Base-by-base conservation (phyloP, 2,329 filamentous ascomycete species). In the Pseudocercospora musae region DNA sequence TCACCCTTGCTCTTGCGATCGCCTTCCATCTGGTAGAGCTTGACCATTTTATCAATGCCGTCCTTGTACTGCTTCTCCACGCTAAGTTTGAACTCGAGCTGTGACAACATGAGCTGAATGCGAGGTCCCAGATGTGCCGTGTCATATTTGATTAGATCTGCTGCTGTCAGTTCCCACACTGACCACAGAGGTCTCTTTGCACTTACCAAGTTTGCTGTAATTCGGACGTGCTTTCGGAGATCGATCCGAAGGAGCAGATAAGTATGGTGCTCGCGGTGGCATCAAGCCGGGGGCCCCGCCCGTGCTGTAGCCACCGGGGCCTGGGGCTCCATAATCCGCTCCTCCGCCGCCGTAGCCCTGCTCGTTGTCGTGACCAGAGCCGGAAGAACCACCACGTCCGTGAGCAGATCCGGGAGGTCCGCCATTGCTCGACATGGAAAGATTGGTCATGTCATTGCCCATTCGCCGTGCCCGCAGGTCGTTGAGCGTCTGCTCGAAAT, bases 11-110 rank as follows among this genome's bases (percentile, higher is more conserved):
- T 98, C 82, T 96, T 97, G 70, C 93, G 88, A 75, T 99, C 95
- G 29, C 95, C 94, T 77, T 98, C 95, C 85, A 98, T 95, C 75
- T 95, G 89, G 75, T 99, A 99, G 37, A 99, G 83, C 76, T 95
- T 92, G 52, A 97, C 91, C 95, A 99, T 98, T 81, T 99, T 99
- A 78, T 99, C 95, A 70, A 99, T 95, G 65, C 95, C 95, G 74
- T 96, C 96, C 69, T 98, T 92, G 78, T 99, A 99, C 79, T 99
- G 95, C 76, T 97, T 96, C 77, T 99, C 95, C 27, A 99, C 95
- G 69, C 95, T 96, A 65, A 99, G 85, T 81, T 99, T 99, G 82
- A 99, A 99, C 78, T 98, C 92, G 67, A 99, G 89, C 78, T 99
- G 95, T 53, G 95, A 96, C 73, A 99, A 82, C 95, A 99, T 99